Base-by-base conservation (phyloP, 306 rosid genomes). In the Begonia fuchsioides region DNA sequence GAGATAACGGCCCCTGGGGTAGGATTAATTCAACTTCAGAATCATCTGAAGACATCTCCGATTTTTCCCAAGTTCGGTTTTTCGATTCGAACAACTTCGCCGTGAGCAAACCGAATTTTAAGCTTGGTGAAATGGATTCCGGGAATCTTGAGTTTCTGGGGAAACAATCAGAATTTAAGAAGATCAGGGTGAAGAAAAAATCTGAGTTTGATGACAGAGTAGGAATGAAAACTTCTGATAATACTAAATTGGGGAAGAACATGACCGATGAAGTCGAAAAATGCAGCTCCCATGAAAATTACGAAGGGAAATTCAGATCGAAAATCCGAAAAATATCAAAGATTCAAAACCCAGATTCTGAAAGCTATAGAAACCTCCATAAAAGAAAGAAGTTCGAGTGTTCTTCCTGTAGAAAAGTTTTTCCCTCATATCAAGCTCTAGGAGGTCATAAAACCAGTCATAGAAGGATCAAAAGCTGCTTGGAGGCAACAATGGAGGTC, bases 401-500 rank as follows among this genome's bases (percentile, higher is more conserved):
- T 46, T 70, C 68, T 51, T 75, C 87, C 59, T 87, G 96, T 53
- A 69, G 73, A 77, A 87, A 68, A 63, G 66, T 69, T 54, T 87
- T 83, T 44, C 73, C 65, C 45, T 87, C 96, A 0, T 87, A 87
- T 61, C 96, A 87, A 75, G 96, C 96, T 51, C 79, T 87, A 20
- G 96, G 96, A 10, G 96, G 96, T 6, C 96, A 87, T 39, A 87
- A 86, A 72, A 93, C 96, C 5, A 87, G 94, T 53, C 96, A 87
- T 43, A 80, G 73, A 64, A 87, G 74, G 70, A 66, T 51, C 54
- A 80, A 67, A 76, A 82, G 85, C 0, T 80, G 87, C 63, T 73
- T 70, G 43, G 80, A 64, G 63, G 66, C 92, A 8, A 87, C 26
- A 43, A 70, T 64, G 5, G 85, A 77, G 32, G 67, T 61, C 67